Percentiles rank a stretch among this genome's conserved stretches.
These are phyloP conservation scores for Aspergillus tanneri DNA, from an alignment of 2,329 filamentous ascomycete species.

Conservation along the genomic window DNA sequence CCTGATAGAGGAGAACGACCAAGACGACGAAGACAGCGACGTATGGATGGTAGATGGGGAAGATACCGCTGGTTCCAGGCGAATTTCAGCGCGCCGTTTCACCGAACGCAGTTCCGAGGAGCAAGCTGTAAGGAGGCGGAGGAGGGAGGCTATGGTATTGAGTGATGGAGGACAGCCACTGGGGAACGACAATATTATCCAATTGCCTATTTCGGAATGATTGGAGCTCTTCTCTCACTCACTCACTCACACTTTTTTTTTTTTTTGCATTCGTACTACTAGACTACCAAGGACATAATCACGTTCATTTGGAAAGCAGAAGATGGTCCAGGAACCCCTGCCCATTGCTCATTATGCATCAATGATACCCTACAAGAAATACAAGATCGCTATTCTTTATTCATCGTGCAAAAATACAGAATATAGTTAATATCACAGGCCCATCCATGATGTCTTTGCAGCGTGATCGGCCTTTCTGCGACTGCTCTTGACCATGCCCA, in stretches of 20 bases:
- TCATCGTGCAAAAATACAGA: background rate
- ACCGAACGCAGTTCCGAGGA: conserved; percentile 50
- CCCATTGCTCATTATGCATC: conserved; percentile 18
- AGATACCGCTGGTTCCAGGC: conserved; percentile 48
- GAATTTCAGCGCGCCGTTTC: conserved; percentile 32
- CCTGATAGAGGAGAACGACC: conserved; percentile 51
- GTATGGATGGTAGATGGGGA: conserved; percentile 54
- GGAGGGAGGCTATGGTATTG: conserved; percentile 86
- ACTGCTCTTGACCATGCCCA: conserved; percentile 86
- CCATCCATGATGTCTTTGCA: conserved; percentile 78
- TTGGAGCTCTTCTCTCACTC: too few species aligned
- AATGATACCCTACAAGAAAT: conserved; percentile 37
- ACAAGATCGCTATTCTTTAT: background rate
- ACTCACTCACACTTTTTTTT: too few species aligned
- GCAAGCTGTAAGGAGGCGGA: conserved; percentile 69
- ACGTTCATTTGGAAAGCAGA: too few species aligned
- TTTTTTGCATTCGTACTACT: too few species aligned
- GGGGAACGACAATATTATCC: conserved; percentile 74
- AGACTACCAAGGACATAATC: too few species aligned
- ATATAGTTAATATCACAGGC: conserved; percentile 43
- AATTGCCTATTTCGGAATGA: conserved; percentile 48
- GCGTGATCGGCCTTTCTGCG: conserved; percentile 92
- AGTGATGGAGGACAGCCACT: conserved; percentile 80
- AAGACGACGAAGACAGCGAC: conserved; percentile 54
- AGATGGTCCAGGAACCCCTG: too few species aligned